A percentile compares a stretch with the other conserved stretches of the same genome.
Evolutionary conservation across 768 basidiomycete genomes (phyloP).

Genomic region (Boletus subcaerulescens): DNA sequence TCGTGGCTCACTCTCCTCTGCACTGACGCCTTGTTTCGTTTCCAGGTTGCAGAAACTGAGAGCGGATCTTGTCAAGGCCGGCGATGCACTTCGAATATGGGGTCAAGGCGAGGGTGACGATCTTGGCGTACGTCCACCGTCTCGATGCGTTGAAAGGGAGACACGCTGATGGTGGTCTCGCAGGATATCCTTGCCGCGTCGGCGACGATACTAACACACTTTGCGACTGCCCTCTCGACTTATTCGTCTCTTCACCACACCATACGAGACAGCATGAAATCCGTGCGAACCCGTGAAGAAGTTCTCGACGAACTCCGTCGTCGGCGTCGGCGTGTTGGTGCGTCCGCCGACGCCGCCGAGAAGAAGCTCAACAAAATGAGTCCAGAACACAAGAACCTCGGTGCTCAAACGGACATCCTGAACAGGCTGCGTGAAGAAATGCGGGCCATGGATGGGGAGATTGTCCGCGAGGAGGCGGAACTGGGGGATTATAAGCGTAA

Average conservation of each 20-base stretch:
- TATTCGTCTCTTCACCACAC: slow-evolving; percentile 70
- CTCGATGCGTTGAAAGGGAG: background rate
- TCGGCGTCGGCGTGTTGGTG: slow-evolving; percentile 59
- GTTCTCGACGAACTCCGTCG: slow-evolving; percentile 72
- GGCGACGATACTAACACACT: slow-evolving; percentile 61
- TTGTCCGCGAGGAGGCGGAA: slow-evolving; percentile 76
- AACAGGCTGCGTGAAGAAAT: slow-evolving; percentile 76
- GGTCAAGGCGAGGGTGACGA: slow-evolving; percentile 82
- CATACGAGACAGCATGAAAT: slow-evolving; percentile 68
- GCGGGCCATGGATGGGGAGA: slow-evolving; percentile 72
- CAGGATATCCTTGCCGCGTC: slow-evolving; percentile 78
- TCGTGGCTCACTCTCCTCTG: background rate
- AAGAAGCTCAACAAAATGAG: slow-evolving; percentile 89
- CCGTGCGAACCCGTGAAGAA: slow-evolving; percentile 83
- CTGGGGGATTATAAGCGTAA: slow-evolving; percentile 82
- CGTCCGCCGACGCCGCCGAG: slow-evolving; percentile 80
- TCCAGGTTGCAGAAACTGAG: slow-evolving; percentile 63
- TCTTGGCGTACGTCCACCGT: slow-evolving; percentile 52
- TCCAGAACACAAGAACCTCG: slow-evolving; percentile 82
- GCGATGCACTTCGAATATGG: slow-evolving; percentile 71
- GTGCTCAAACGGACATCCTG: slow-evolving; percentile 67
- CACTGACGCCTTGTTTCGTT: background rate
- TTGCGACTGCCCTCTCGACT: slow-evolving; percentile 60
- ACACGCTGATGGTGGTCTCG: background rate
- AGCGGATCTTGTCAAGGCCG: slow-evolving; percentile 61